A percentile compares a stretch with the other conserved stretches of the same genome.
Evolutionary conservation across 495 filamentous ascomycete species (phyloP).

Genomic region (Penicillium nucicola): DNA sequence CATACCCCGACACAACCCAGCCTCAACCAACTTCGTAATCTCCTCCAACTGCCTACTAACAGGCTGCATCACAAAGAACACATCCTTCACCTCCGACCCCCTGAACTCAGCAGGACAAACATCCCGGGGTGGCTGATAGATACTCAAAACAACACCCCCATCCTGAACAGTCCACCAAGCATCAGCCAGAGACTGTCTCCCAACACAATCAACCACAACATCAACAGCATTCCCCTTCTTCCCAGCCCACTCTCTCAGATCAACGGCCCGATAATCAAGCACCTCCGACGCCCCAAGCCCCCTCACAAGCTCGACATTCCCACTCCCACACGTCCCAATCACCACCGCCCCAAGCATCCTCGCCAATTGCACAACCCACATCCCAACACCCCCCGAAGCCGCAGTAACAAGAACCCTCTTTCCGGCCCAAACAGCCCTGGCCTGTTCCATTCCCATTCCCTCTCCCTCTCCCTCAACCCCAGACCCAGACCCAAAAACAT

Average conservation of each 20-base stretch:
- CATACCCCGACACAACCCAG: slow-evolving; percentile 31
- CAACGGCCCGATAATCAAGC: slow-evolving; percentile 40
- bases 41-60: slow-evolving; percentile 36
- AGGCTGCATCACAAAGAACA: slow-evolving; percentile 47
- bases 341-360: slow-evolving; percentile 36
- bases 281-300: slow-evolving; percentile 43
- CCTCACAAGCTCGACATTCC: slow-evolving; percentile 42
- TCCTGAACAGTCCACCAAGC: slow-evolving; percentile 45
- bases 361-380: slow-evolving; percentile 57
- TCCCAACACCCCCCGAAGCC: slow-evolving; percentile 52
- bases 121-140: slow-evolving; percentile 46
- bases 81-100: slow-evolving; percentile 24
- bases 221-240: slow-evolving; percentile 31
- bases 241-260: slow-evolving; percentile 33
- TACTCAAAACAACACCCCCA: slow-evolving; percentile 45
- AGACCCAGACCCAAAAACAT: slow-evolving; percentile 21
- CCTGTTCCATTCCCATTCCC: neutral
- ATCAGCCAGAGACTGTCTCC: slow-evolving; percentile 39
- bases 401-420: slow-evolving; percentile 48
- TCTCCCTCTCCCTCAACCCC: slow-evolving; percentile 9
- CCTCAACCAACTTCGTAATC: slow-evolving; percentile 42
- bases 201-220: slow-evolving; percentile 52
- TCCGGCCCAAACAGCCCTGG: slow-evolving; percentile 11
- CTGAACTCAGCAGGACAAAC: slow-evolving; percentile 32
- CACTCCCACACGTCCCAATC: slow-evolving; percentile 38